These are phyloP conservation scores for Paraphoma sp. DNA, from an alignment of 2,329 filamentous ascomycete genomes.

Conservation along the genomic window DNA sequence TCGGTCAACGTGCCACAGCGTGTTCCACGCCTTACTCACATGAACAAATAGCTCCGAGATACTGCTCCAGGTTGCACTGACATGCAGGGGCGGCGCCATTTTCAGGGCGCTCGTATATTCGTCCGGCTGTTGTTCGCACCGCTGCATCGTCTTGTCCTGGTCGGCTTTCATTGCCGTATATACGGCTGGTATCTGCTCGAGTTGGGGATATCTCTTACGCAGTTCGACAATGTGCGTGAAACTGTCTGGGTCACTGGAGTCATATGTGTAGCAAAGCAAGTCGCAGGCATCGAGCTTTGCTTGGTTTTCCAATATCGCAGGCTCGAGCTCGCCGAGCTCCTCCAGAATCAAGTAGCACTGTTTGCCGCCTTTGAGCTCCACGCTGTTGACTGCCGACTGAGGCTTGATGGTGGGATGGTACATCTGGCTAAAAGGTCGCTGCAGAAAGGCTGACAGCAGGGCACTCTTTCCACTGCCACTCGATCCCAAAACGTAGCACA, in stretches of 20 bases:
- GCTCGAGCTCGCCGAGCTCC: slow-evolving; percentile 94
- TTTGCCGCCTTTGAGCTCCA: slow-evolving; percentile 93
- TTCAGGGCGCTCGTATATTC: slow-evolving; percentile 84
- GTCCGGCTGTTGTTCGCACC: slow-evolving; percentile 86
- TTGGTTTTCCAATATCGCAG: slow-evolving; percentile 90
- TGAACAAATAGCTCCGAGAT: slow-evolving; percentile 93
- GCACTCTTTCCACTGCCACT: slow-evolving; percentile 89
- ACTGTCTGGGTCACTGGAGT: slow-evolving; percentile 94
- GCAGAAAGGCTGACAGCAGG: slow-evolving; percentile 88
- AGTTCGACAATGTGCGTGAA: slow-evolving; percentile 90
- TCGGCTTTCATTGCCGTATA: slow-evolving; percentile 96
- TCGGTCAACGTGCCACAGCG: neutral
- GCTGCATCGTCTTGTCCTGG: slow-evolving; percentile 94
- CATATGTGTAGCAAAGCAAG: slow-evolving; percentile 92
- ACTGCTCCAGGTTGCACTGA: slow-evolving; percentile 91
- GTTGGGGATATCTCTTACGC: slow-evolving; percentile 77
- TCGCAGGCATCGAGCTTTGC: slow-evolving; percentile 91
- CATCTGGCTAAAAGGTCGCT: slow-evolving; percentile 80
- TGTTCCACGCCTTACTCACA: slow-evolving; percentile 44
- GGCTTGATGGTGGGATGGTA: slow-evolving; percentile 97
- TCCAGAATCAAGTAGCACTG: slow-evolving; percentile 97
- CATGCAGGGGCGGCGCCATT: slow-evolving; percentile 91
- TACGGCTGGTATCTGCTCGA: slow-evolving; percentile 88
- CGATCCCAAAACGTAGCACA: slow-evolving; percentile 90
- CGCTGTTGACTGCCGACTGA: slow-evolving; percentile 90